Percentiles rank a stretch among this genome's conserved stretches.
phyloP scores from a whole-genome alignment of 2,329 filamentous ascomycete species.

The Trichoderma oligosporum region DNA sequence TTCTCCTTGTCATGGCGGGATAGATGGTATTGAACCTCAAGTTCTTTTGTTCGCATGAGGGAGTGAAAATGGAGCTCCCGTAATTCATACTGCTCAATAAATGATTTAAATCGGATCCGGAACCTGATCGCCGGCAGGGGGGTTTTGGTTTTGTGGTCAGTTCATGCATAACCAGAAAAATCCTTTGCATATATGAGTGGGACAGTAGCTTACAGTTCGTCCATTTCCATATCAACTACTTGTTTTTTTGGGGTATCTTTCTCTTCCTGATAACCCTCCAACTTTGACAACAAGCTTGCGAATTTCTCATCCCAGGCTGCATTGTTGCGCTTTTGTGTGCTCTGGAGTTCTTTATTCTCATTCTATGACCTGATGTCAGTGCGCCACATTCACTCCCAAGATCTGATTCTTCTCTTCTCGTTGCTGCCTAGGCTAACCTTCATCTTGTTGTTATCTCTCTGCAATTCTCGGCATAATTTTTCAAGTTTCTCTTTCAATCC shows the following conservation, averaged over 20 bases:
- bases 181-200: neutral
- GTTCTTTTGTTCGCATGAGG: constrained; percentile 86
- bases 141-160: too few relatives aligned
- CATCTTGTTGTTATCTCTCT: constrained; percentile 96
- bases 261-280: constrained; percentile 84
- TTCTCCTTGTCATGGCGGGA: constrained; percentile 86
- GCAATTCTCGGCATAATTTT: constrained; percentile 89
- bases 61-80: constrained; percentile 93
- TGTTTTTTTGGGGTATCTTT: constrained; percentile 79
- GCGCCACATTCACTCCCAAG: neutral
- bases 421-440: constrained; percentile 57
- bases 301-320: constrained; percentile 82
- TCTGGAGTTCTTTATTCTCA: constrained; percentile 89
- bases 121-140: constrained; percentile 57
- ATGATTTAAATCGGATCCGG: constrained; percentile 84
- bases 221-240: constrained; percentile 79
- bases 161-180: neutral
- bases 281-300: constrained; percentile 72
- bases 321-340: constrained; percentile 77
- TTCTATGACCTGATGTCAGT: constrained; percentile 50
- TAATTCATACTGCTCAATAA: constrained; percentile 95
- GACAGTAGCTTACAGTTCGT: constrained; percentile 72
- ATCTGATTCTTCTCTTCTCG: neutral
- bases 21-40: constrained; percentile 89
- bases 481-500: constrained; percentile 94